These are phyloP conservation scores for Pleomassaria siparia DNA, from an alignment of 2,329 filamentous ascomycete genomes.

Conservation along the genomic window DNA sequence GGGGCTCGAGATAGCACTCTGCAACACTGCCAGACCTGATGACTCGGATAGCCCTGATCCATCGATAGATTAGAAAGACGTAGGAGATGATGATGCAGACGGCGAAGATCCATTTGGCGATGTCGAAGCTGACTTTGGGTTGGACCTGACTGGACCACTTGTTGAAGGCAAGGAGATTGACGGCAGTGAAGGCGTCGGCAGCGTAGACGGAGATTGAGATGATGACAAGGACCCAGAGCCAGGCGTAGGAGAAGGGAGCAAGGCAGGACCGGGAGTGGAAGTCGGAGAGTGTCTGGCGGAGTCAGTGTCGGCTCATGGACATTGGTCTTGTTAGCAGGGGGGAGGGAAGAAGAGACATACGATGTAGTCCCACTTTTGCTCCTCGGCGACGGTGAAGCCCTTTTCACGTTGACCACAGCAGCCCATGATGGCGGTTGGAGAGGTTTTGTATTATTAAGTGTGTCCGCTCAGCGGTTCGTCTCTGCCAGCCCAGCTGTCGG, in stretches of 20 bases:
- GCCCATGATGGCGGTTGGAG: conserved; percentile 32
- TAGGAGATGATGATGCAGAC: conserved; percentile 90
- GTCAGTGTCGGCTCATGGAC: conserved; percentile 23
- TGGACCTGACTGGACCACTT: conserved; percentile 83
- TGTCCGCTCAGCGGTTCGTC: conserved; percentile 38
- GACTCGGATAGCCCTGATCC: conserved; percentile 75
- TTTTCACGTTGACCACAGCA: conserved; percentile 44
- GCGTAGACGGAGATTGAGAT: conserved; percentile 82
- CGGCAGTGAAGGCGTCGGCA: conserved; percentile 89
- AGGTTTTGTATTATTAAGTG: conserved; percentile 27
- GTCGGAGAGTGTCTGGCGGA: conserved; percentile 57
- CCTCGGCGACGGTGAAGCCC: conserved; percentile 43
- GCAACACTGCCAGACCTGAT: conserved; percentile 85
- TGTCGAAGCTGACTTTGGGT: conserved; percentile 72
- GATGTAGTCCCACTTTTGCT: conserved; percentile 84
- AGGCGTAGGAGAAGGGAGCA: conserved; percentile 76
- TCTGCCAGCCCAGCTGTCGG: conserved; percentile 40
- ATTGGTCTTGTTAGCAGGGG: background rate
- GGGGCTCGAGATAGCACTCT: conserved; percentile 84
- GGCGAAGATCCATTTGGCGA: conserved; percentile 94
- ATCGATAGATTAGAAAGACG: conserved; percentile 77
- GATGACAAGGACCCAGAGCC: conserved; percentile 77
- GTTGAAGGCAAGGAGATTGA: conserved; percentile 87
- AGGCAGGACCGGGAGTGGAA: conserved; percentile 83
- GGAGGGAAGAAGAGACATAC: conserved; percentile 51